Evolutionary conservation across 2,329 filamentous ascomycete species (phyloP).

Genomic region (Cladosporium sp.): DNA sequence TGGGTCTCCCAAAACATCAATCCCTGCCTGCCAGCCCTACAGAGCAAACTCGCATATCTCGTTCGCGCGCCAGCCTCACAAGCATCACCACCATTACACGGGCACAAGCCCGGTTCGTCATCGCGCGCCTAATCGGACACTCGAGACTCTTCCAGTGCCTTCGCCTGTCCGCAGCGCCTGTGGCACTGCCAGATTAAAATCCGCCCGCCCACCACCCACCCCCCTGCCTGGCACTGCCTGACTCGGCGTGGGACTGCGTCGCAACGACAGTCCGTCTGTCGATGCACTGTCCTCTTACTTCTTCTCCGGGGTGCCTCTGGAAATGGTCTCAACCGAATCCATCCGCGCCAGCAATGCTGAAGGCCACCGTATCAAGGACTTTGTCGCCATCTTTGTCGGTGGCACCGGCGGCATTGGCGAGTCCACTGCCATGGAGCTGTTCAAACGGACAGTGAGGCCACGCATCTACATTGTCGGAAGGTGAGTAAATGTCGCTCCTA

Average conservation of each 20-base stretch:
- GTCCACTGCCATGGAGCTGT: slow-evolving; percentile 46
- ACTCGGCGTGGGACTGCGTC: slow-evolving; percentile 16
- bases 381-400: slow-evolving; percentile 43
- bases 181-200: not conserved
- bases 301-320: not conserved
- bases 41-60: not conserved
- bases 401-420: slow-evolving; percentile 48
- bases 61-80: not conserved
- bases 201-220: not conserved
- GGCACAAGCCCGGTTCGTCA: slow-evolving; percentile 5
- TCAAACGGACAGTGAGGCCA: slow-evolving; percentile 40
- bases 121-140: not conserved
- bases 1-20: not conserved
- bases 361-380: slow-evolving; percentile 29
- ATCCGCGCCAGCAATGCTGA: slow-evolving; percentile 34
- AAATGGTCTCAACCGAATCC: slow-evolving; percentile 28
- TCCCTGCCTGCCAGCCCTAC: not conserved
- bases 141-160: not conserved
- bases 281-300: slow-evolving; percentile 9
- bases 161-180: not conserved
- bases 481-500: slow-evolving; percentile 23
- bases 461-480: slow-evolving; percentile 46
- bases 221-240: not conserved
- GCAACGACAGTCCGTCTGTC: slow-evolving; percentile 12
- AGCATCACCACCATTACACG: not conserved